A percentile compares a stretch with the other conserved stretches of the same genome.
Evolutionary conservation across 148 eudicot species (phyloP).

Genomic region (Camellia lanceoleosa): DNA sequence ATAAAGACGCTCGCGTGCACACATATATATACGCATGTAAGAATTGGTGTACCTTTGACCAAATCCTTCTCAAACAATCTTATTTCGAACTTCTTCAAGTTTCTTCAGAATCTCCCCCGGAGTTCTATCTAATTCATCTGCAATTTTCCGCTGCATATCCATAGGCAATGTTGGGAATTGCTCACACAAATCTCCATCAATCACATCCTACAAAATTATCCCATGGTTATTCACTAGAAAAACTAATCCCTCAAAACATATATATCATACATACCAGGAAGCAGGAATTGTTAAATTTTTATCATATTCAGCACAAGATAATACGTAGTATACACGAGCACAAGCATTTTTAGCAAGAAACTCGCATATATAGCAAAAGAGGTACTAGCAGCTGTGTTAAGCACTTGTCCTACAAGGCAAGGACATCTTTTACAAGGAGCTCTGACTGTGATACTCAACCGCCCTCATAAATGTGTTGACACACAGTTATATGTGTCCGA

Average conservation of each 20-base stretch:
- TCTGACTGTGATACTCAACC: not conserved
- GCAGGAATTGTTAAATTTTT: not conserved
- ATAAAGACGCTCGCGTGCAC: too few species aligned
- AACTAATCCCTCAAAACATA: not conserved
- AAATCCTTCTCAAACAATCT: conserved; percentile 54
- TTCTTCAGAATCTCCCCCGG: conserved; percentile 93
- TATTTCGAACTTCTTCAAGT: conserved; percentile 92
- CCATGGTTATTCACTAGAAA: not conserved
- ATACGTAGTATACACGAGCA: not conserved
- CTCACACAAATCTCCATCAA: conserved; percentile 96
- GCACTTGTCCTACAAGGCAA: not conserved
- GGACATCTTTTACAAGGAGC: not conserved
- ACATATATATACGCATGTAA: not conserved
- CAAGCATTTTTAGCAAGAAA: not conserved
- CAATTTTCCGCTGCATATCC: conserved; percentile 96
- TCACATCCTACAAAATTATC: conserved; percentile 72
- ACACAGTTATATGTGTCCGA: not conserved
- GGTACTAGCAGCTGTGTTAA: not conserved
- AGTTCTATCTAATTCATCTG: conserved; percentile 93
- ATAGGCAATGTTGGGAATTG: conserved; percentile 89
- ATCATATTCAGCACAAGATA: not conserved
- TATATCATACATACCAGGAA: not conserved
- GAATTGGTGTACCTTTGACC: conserved; percentile 13
- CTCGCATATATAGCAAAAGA: not conserved
- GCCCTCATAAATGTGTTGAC: not conserved